Percentiles rank a stretch among this genome's conserved stretches.
Evolutionary conservation across 106 monocot species (phyloP).

Genomic region (Phalaenopsis aphrodite): DNA sequence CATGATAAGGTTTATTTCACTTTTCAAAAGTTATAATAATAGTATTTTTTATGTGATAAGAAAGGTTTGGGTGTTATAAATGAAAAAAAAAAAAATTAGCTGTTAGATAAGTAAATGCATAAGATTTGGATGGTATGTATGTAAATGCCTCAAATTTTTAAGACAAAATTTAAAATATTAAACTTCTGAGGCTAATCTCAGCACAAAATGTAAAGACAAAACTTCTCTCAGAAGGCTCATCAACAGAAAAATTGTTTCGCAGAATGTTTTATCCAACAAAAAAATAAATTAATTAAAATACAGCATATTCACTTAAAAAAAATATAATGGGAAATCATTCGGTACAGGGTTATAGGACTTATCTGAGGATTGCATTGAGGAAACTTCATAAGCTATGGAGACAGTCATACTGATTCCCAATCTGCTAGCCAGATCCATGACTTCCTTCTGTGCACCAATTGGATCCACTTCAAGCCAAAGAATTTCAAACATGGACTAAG

Average conservation of each 20-base stretch:
- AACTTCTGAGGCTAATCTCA: background rate
- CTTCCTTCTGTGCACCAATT: constrained; percentile 67
- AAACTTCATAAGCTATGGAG: constrained; percentile 65
- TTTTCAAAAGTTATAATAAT: no score
- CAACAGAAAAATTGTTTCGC: background rate
- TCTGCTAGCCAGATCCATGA: constrained; percentile 42
- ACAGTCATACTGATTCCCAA: constrained; percentile 45
- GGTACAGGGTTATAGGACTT: background rate
- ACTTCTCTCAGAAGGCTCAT: background rate
- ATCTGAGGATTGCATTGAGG: constrained; percentile 18
- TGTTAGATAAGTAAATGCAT: no score
- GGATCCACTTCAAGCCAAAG: constrained; percentile 67
- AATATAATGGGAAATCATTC: background rate
- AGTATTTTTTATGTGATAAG: no score
- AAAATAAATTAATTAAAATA: background rate
- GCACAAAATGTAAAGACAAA: background rate
- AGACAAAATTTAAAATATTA: background rate
- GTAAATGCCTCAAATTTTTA: background rate
- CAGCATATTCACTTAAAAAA: background rate
- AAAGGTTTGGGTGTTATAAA: no score
- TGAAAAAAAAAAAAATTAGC: no score
- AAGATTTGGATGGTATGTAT: no score
- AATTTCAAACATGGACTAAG: background rate
- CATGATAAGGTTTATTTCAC: no score
- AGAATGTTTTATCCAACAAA: background rate